Percentiles rank a stretch among this genome's conserved stretches.
phyloP scores from a whole-genome alignment of 768 basidiomycete species.

The Naganishia randhawae region DNA sequence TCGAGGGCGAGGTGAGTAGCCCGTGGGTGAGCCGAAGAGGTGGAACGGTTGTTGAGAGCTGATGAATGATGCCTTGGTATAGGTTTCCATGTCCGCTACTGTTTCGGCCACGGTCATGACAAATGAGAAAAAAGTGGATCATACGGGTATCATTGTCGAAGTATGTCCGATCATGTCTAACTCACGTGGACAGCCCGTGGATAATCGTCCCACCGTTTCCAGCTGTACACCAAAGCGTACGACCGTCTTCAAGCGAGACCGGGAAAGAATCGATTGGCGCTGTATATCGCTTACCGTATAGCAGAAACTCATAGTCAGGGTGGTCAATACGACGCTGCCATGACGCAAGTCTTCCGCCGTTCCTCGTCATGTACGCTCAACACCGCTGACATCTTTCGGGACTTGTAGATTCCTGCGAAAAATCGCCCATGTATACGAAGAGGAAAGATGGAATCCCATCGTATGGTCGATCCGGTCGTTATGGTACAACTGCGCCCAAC shows the following conservation, averaged over 20 bases:
- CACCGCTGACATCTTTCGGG: background rate
- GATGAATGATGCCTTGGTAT: background rate
- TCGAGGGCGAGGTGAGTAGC: conserved; percentile 59
- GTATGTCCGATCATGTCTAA: conserved; percentile 51
- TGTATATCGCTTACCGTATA: conserved; percentile 88
- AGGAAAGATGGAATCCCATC: conserved; percentile 74
- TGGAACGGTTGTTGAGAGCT: background rate
- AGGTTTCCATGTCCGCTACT: background rate
- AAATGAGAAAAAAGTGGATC: conserved; percentile 91
- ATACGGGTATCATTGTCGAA: conserved; percentile 76
- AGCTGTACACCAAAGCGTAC: conserved; percentile 93
- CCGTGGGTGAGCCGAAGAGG: background rate
- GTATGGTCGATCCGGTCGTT: conserved; percentile 68
- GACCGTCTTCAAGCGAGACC: conserved; percentile 81
- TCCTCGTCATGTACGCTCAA: background rate
- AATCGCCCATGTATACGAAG: conserved; percentile 85
- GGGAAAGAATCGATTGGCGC: conserved; percentile 71
- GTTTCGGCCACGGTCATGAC: conserved; percentile 61
- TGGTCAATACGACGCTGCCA: conserved; percentile 79
- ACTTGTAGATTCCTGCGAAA: conserved; percentile 73
- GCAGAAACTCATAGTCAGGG: conserved; percentile 78
- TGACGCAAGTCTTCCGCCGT: conserved; percentile 59
- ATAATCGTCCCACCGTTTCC: background rate
- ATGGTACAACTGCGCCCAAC: conserved; percentile 80
- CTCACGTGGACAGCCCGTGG: background rate